These are phyloP conservation scores for Kokia cookei DNA, from an alignment of 441 rosid genomes.

Conservation along the genomic window DNA sequence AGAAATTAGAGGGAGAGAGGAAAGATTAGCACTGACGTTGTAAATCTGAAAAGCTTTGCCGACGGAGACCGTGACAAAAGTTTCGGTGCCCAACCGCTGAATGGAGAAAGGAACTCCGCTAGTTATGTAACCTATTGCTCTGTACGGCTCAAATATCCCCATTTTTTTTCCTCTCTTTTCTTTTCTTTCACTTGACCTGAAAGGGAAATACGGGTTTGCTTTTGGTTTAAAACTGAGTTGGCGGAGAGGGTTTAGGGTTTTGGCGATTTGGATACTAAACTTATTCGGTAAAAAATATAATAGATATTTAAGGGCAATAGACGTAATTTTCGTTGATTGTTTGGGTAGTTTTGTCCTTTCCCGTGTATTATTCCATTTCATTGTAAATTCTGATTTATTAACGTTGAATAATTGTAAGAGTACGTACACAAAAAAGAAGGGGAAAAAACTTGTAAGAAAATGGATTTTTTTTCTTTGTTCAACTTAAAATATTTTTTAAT, in stretches of 20 bases:
- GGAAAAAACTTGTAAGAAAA: no score
- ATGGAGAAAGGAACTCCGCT: slow-evolving; percentile 79
- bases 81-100: slow-evolving; percentile 85
- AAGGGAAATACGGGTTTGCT: neutral
- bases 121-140: slow-evolving; percentile 91
- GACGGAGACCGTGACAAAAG: slow-evolving; percentile 83
- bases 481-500: no score
- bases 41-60: slow-evolving; percentile 95
- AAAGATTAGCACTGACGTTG: slow-evolving; percentile 30
- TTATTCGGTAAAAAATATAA: neutral
- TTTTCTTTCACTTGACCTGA: neutral
- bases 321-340: neutral
- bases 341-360: neutral
- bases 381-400: no score
- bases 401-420: no score
- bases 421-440: no score
- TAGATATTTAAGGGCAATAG: neutral
- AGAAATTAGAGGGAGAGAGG: neutral
- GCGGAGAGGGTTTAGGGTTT: neutral
- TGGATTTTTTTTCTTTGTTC: no score
- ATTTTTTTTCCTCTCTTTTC: slow-evolving; percentile 18
- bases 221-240: neutral
- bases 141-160: slow-evolving; percentile 91
- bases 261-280: neutral
- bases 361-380: no score